A percentile compares a stretch with the other conserved stretches of the same genome.
Evolutionary conservation across 1,139 yeast species (phyloP).

Genomic region (Pichia sp.): DNA sequence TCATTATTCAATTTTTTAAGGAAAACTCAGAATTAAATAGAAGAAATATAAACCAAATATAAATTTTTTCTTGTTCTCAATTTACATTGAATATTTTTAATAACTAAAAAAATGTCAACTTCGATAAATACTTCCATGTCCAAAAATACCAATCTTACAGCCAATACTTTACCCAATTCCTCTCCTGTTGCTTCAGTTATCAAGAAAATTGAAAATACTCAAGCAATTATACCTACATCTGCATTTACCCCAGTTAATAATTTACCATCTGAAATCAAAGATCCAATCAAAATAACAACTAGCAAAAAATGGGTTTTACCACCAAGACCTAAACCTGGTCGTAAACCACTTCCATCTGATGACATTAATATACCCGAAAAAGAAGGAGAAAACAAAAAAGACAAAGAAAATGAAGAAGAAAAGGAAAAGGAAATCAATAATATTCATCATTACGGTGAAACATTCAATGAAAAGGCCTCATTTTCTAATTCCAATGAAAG

Average conservation of each 20-base stretch:
- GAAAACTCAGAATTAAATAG: too few relatives aligned
- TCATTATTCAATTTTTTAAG: too few relatives aligned
- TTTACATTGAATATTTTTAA: too few relatives aligned
- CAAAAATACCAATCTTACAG: too few relatives aligned
- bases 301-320: conserved; percentile 27
- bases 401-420: background rate
- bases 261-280: conserved; percentile 6
- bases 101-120: too few relatives aligned
- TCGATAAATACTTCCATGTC: too few relatives aligned
- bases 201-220: background rate
- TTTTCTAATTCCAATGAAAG: too few relatives aligned
- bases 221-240: conserved; percentile 7
- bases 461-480: too few relatives aligned
- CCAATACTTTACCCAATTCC: too few relatives aligned
- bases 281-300: conserved; percentile 20
- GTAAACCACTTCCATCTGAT: conserved; percentile 18
- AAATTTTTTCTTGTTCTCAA: too few relatives aligned
- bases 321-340: conserved; percentile 31
- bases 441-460: too few relatives aligned
- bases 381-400: background rate
- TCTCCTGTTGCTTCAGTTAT: background rate
- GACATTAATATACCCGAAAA: background rate
- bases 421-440: background rate
- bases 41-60: too few relatives aligned
- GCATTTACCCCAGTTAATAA: conserved; percentile 14